Conservation (phyloP, 805 yeast genomes). For the Blastobotrys attinorum region DNA sequence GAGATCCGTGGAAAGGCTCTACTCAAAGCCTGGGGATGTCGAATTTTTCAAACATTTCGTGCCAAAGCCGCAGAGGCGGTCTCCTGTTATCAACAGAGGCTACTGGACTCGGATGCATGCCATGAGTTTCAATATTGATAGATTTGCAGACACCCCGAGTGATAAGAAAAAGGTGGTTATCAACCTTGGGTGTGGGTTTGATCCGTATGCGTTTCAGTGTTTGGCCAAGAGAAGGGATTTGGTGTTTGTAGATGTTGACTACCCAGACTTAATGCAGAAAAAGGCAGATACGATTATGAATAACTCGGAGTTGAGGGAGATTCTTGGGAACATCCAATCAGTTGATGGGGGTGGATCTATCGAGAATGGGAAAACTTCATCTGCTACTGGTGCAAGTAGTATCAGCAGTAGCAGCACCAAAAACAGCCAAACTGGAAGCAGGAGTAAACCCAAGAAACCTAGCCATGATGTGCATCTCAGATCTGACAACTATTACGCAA, state of each 20-base stretch:
- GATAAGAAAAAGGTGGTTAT: constrained; percentile 36
- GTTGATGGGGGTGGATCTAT: too few species aligned
- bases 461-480: constrained; percentile 16
- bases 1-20: constrained; percentile 66
- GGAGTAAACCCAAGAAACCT: too few species aligned
- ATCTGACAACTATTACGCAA: constrained; percentile 43
- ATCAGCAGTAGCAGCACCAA: too few species aligned
- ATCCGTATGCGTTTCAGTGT: constrained; percentile 50
- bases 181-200: constrained; percentile 76
- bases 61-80: constrained; percentile 53
- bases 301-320: constrained; percentile 38
- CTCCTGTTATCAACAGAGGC: constrained; percentile 77
- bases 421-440: too few species aligned
- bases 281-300: constrained; percentile 46
- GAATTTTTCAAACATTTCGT: constrained; percentile 63
- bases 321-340: constrained; percentile 38
- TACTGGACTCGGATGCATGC: constrained; percentile 77
- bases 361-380: too few species aligned
- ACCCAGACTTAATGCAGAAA: constrained; percentile 54
- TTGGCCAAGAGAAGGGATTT: constrained; percentile 34
- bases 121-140: constrained; percentile 43
- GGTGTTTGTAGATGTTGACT: constrained; percentile 64
- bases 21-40: constrained; percentile 13
- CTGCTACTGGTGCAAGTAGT: too few species aligned
- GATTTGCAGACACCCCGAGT: constrained; percentile 33